Evolutionary conservation across 1,284 basidiomycete genomes (phyloP), one percentile per base, ranked within the genome.

Genomic region (Earliella scabrosa): DNA sequence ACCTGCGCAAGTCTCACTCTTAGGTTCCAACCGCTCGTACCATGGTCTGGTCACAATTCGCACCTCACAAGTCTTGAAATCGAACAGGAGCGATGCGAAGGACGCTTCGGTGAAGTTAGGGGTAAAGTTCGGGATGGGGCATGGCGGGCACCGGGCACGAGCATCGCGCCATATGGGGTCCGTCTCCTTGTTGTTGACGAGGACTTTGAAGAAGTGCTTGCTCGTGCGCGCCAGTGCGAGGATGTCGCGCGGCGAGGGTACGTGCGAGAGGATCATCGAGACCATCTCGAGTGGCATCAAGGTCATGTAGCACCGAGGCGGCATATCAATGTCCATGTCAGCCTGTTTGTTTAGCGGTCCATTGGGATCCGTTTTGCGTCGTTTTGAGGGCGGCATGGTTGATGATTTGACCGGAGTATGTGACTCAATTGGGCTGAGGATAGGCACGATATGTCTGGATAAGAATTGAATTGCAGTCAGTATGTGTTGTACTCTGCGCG

Each of bases 31-130:
- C 43, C 18, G 16, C 16, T n/a, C 4, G 16, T 3, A n/a, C 9
- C 38, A 39, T 18, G 11, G 26, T 11, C 14, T 9, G 2, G 27
- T 2, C 11, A 6, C 6, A 44, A 35, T 20, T 61, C 75, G 35
- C 59, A 88, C 85, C 68, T 82, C 78, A 62, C 88, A 90, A 3
- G 56, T 16, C 0, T 85, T 86, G 1, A 67, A 69, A 61, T 83
- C 82, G 56, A 86, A 90, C 31, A 89, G 59, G 55, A 87, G 81
- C 0, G 86, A 80, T 16, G 83, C 85, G 66, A 83, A 88, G 3
- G 73, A 68, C 0, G 77, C 60, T 52, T 82, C 79, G 40, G 69
- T 73, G 66, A 76, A 77, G 5, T 66, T 68, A 0, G 67, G 65
- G 0, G 66, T 66, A 0, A 80, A 81, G 39, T 82, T 77, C 1